phyloP scores from a whole-genome alignment of 78 protist genomes.

The Guillardia theta region DNA sequence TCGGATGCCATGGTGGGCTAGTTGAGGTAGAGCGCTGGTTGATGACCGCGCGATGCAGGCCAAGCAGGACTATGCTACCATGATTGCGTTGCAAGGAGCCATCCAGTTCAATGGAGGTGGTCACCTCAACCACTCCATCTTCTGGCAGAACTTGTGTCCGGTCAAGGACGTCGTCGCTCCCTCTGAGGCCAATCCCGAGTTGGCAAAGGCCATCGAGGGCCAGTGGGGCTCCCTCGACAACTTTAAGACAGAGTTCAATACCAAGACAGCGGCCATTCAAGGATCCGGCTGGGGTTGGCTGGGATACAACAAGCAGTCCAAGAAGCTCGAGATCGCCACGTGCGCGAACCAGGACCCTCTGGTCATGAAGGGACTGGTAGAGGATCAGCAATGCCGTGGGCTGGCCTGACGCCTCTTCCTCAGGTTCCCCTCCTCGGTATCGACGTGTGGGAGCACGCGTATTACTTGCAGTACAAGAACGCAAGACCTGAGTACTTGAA shows the following conservation, averaged over 20 bases:
- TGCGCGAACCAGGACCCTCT: slow-evolving; percentile 67
- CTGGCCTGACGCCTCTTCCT: background rate
- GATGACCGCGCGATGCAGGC: too few species aligned
- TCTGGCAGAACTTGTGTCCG: slow-evolving; percentile 90
- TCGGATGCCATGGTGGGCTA: too few species aligned
- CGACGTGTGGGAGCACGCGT: slow-evolving; percentile 90
- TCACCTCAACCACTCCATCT: slow-evolving; percentile 91
- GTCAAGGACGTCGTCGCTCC: background rate
- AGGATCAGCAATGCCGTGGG: background rate
- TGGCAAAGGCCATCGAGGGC: background rate
- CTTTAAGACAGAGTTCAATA: slow-evolving; percentile 66
- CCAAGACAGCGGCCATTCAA: slow-evolving; percentile 81
- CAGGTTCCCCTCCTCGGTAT: slow-evolving; percentile 82
- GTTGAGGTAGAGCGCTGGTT: too few species aligned
- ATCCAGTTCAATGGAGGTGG: slow-evolving; percentile 93
- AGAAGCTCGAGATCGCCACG: slow-evolving; percentile 58
- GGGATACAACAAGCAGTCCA: slow-evolving; percentile 65
- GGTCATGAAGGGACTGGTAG: background rate
- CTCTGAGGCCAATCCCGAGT: background rate
- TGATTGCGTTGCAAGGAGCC: slow-evolving; percentile 79
- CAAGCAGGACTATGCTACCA: slow-evolving; percentile 2
- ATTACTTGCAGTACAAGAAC: slow-evolving; percentile 81
- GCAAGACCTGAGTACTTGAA: slow-evolving; percentile 83
- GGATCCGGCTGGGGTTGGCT: slow-evolving; percentile 90
- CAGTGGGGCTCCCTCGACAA: slow-evolving; percentile 73